phyloP scores from a whole-genome alignment of 352 stramenopile species.

The Elongisporangium undulatum region DNA sequence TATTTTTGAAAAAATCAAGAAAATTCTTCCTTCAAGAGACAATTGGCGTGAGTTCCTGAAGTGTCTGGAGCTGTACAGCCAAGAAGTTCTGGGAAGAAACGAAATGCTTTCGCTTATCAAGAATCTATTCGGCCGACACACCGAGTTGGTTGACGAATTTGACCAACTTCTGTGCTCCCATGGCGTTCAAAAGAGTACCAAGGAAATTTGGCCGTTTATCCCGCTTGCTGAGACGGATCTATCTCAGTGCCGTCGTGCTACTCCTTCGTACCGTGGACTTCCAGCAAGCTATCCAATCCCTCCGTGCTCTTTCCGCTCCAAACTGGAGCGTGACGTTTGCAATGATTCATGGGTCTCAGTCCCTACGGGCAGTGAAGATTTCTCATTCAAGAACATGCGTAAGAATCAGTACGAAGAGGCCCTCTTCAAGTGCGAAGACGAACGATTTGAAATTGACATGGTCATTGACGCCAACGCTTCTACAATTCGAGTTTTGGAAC shows the following conservation, averaged over 20 bases:
- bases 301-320: constrained; percentile 94
- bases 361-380: constrained; percentile 98
- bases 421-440: constrained; percentile 99
- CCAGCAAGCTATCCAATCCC: constrained; percentile 96
- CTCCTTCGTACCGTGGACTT: constrained; percentile 96
- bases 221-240: constrained; percentile 90
- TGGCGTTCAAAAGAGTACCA: constrained; percentile 71
- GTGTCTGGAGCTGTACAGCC: constrained; percentile 96
- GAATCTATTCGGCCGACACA: constrained; percentile 87
- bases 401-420: constrained; percentile 99
- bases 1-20: constrained; percentile 96
- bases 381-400: constrained; percentile 98
- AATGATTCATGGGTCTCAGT: constrained; percentile 98
- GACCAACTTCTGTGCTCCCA: constrained; percentile 69
- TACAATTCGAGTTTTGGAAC: constrained; percentile 94
- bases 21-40: constrained; percentile 89
- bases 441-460: constrained; percentile 93
- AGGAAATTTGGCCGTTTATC: constrained; percentile 91
- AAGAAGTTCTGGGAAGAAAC: constrained; percentile 93
- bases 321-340: constrained; percentile 89
- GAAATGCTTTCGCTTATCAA: constrained; percentile 86
- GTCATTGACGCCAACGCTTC: constrained; percentile 96
- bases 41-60: constrained; percentile 98
- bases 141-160: constrained; percentile 80
- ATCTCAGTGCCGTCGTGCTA: constrained; percentile 87